Evolutionary conservation across 495 filamentous ascomycete genomes (phyloP), one percentile per base, ranked within the genome.

Genomic region (Penicillium crystallinum): DNA sequence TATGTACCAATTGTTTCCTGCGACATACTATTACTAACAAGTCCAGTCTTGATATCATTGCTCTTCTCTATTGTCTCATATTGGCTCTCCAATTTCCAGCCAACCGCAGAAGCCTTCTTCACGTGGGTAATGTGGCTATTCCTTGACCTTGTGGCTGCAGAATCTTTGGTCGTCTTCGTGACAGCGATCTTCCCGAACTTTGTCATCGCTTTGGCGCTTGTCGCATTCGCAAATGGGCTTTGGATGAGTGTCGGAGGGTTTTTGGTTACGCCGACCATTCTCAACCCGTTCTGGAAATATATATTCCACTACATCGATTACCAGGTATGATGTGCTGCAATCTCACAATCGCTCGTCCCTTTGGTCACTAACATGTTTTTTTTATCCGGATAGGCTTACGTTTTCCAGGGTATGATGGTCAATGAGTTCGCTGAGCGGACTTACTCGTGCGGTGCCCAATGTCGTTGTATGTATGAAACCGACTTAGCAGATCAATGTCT

Each of bases 341-440:
- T 17, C 10, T 27, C 41, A n/a, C n/a, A n/a, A n/a, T 41, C 11
- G 3, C 2, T 11, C 40, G 38, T 33, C 12, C 30, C 9, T 23
- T 37, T 52, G 40, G 39, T 35, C 40, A 35, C n/a, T 36, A 15
- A 45, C 21, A 5, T 11, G 2, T 15, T 52, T 4, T 39, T 2
- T 27, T 39, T n/a, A n/a, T n/a, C 22, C 14, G 31, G 50, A 33
- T 18, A 74, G 70, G 75, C 80, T 17, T 92, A 89, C 57, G 88
- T 91, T 27, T 92, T 93, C 74, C 85, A 90, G 55, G 89, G 88
- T 15, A 91, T 93, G 89, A 89, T 93, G 87, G 80, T 91, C 18
- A 92, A 91, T 62, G 87, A 93, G 67, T 91, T 93, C 61, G 68
- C 64, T 0, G 33, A 81, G 12, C 67, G 87, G 1, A 76, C 56